phyloP scores from a whole-genome alignment of 805 yeast genomes.

The Kuraishia borneana region DNA sequence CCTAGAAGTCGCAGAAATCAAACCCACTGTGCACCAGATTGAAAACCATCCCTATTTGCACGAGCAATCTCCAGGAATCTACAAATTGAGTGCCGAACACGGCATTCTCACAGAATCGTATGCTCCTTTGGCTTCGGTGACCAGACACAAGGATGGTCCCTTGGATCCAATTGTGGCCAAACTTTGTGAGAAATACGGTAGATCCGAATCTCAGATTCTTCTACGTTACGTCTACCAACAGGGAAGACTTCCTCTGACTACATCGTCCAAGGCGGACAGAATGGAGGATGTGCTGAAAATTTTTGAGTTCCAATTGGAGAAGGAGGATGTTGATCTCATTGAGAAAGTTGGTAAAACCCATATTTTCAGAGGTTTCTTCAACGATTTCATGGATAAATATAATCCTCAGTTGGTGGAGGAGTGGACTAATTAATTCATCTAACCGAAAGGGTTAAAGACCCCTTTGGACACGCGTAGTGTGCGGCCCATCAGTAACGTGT shows the following conservation, averaged over 20 bases:
- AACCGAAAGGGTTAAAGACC: too few relatives aligned
- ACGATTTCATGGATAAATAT: conserved; percentile 8
- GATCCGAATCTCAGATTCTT: conserved; percentile 51
- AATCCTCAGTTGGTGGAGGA: conserved; percentile 5
- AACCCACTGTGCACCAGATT: conserved; percentile 52
- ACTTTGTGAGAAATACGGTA: conserved; percentile 45
- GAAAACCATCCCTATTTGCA: conserved; percentile 58
- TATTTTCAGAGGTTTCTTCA: conserved; percentile 13
- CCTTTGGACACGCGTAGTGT: too few relatives aligned
- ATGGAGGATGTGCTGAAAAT: conserved; percentile 43
- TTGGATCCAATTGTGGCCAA: conserved; percentile 24
- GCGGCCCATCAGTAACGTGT: too few relatives aligned
- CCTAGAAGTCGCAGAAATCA: conserved; percentile 22
- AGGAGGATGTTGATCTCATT: conserved; percentile 36
- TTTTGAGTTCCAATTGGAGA: conserved; percentile 40
- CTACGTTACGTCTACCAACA: conserved; percentile 60
- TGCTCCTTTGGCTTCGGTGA: conserved; percentile 33
- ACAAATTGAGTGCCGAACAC: conserved; percentile 22
- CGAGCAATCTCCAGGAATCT: conserved; percentile 42
- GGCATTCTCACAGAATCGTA: conserved; percentile 30
- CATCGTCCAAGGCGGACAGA: conserved; percentile 50
- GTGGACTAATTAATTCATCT: too few relatives aligned
- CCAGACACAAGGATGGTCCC: conserved; percentile 18
- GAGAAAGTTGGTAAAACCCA: conserved; percentile 25
- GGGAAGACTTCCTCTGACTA: conserved; percentile 65